phyloP scores from a whole-genome alignment of 331 rosid genomes.

The Arachis monticola region DNA sequence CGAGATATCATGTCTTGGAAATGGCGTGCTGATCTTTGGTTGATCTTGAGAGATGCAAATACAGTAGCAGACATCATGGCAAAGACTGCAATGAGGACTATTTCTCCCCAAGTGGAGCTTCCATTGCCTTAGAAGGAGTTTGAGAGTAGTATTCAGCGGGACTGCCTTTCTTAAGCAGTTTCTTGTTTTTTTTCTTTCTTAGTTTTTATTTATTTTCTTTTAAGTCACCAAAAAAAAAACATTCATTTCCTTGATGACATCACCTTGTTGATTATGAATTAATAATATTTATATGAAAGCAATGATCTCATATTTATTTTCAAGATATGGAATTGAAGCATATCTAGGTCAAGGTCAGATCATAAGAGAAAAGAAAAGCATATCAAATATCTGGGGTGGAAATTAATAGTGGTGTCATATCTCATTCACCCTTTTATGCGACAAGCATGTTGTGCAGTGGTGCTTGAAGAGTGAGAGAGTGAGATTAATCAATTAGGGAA shows the following conservation, averaged over 20 bases:
- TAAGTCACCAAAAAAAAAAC: no score
- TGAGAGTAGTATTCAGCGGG: no score
- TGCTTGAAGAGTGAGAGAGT: slow-evolving; percentile 50
- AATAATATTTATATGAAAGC: slow-evolving; percentile 21
- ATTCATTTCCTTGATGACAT: background rate
- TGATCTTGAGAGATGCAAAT: no score
- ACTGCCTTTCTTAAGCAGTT: no score
- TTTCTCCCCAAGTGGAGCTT: no score
- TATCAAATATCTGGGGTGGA: slow-evolving; percentile 33
- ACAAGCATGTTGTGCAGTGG: slow-evolving; percentile 64
- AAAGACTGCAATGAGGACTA: no score
- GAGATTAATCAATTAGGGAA: slow-evolving; percentile 46
- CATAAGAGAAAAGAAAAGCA: background rate
- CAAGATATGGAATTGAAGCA: slow-evolving; percentile 45
- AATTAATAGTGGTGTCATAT: slow-evolving; percentile 58
- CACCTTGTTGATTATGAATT: slow-evolving; percentile 33
- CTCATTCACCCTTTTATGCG: slow-evolving; percentile 71
- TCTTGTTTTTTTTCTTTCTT: no score
- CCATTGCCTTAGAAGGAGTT: no score
- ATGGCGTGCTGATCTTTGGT: no score
- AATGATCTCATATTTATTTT: slow-evolving; percentile 25
- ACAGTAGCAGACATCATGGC: no score
- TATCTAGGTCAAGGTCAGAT: slow-evolving; percentile 20
- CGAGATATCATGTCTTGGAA: no score
- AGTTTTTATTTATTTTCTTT: no score